phyloP scores from a whole-genome alignment of 306 rosid species.

The Lithocarpus polystachyus region DNA sequence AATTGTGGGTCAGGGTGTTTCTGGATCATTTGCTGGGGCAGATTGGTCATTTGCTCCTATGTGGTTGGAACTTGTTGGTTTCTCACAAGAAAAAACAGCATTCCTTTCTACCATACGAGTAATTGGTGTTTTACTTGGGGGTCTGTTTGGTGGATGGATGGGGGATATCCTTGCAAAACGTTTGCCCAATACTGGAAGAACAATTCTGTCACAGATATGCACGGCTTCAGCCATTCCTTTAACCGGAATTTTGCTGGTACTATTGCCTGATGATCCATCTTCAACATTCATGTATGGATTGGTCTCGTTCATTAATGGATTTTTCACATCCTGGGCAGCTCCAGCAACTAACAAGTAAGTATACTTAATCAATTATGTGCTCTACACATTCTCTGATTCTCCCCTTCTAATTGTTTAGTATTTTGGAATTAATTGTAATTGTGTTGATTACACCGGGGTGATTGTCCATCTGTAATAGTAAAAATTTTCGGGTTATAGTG shows the following conservation, averaged over 20 bases:
- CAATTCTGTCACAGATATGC: constrained; percentile 68
- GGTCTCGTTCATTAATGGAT: constrained; percentile 65
- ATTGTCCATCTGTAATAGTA: neutral
- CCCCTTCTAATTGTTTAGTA: neutral
- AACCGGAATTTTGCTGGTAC: constrained; percentile 58
- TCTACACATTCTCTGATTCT: neutral
- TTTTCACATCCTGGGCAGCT: constrained; percentile 57
- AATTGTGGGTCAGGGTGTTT: constrained; percentile 85
- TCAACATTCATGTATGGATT: constrained; percentile 60
- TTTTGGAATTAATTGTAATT: neutral
- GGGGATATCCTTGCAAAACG: constrained; percentile 60
- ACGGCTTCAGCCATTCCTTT: constrained; percentile 68
- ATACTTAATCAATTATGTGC: neutral
- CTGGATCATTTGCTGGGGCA: constrained; percentile 80
- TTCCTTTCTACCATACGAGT: constrained; percentile 53
- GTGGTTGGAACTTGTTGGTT: constrained; percentile 88
- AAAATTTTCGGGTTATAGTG: no score
- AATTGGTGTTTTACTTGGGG: constrained; percentile 59
- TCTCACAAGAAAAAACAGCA: constrained; percentile 65
- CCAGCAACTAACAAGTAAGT: constrained; percentile 77
- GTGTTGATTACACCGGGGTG: neutral
- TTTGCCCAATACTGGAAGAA: constrained; percentile 66
- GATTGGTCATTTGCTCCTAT: constrained; percentile 68
- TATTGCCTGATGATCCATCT: constrained; percentile 63
- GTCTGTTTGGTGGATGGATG: constrained; percentile 72